These are phyloP conservation scores for Xylariaceae sp. DNA, from an alignment of 2,329 filamentous ascomycete species.

Conservation along the genomic window DNA sequence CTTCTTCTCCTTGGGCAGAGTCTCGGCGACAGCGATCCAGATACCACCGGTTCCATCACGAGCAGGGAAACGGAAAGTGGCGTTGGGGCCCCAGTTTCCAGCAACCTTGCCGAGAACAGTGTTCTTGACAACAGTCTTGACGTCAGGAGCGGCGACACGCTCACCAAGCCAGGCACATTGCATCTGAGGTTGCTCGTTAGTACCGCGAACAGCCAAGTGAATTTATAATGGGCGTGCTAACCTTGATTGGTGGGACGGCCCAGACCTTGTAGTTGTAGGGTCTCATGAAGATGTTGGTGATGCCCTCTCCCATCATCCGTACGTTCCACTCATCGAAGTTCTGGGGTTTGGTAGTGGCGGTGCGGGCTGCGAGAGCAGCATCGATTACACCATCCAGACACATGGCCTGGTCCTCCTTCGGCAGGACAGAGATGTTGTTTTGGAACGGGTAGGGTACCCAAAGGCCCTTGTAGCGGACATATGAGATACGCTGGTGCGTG, in stretches of 20 bases:
- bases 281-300: slow-evolving; percentile 96
- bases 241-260: slow-evolving; percentile 96
- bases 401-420: slow-evolving; percentile 93
- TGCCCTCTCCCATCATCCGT: slow-evolving; percentile 81
- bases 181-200: slow-evolving; percentile 61
- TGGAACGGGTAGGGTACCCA: slow-evolving; percentile 99
- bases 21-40: slow-evolving; percentile 96
- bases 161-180: slow-evolving; percentile 98
- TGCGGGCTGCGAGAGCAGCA: slow-evolving; percentile 80
- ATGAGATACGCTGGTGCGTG: slow-evolving; percentile 96
- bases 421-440: slow-evolving; percentile 98
- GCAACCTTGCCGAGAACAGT: slow-evolving; percentile 94
- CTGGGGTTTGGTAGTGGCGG: slow-evolving; percentile 86
- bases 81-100: slow-evolving; percentile 96
- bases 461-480: slow-evolving; percentile 91
- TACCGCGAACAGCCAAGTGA: neutral
- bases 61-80: slow-evolving; percentile 96
- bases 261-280: slow-evolving; percentile 99
- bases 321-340: slow-evolving; percentile 99
- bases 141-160: slow-evolving; percentile 92
- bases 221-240: slow-evolving; percentile 38
- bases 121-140: slow-evolving; percentile 91
- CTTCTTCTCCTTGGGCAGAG: slow-evolving; percentile 86
- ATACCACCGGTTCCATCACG: slow-evolving; percentile 95
- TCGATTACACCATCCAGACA: slow-evolving; percentile 96